Base-by-base conservation (phyloP, 2,329 filamentous ascomycete genomes). In the Neocatenulostroma microsporum region DNA sequence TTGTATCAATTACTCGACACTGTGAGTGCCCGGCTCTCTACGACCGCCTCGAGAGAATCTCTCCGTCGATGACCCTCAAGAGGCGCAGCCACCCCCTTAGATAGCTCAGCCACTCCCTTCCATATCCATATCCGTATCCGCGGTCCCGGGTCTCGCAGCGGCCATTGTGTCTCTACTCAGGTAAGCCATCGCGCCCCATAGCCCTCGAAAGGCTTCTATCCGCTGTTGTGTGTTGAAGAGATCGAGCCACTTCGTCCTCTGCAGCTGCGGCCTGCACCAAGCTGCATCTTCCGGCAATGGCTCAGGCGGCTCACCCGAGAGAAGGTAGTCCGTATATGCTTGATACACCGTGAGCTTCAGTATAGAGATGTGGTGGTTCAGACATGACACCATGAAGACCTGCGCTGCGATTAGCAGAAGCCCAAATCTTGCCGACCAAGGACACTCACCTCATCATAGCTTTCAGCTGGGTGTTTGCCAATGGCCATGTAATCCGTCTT, bases 291-390 rank as follows among this genome's bases (percentile, higher is more conserved):
- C 15, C 39, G 50, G 48, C 47, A 53, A 9, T 38, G 47, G 44
- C 11, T 46, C 34, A n/a, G n/a, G n/a, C 3, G 54, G 57, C 23
- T 51, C 49, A 6, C 70, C 73, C 4, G 61, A 61, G 9, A 63
- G 66, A 25, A 80, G 58, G 45, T 68, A 68, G n/a, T 72, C 66
- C 21, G 77, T 52, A 51, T 80, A 80, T 14, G 65, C 61, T 17
- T 61, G 58, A 52, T 78, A 74, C 29, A 80, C 64, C 21, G 67
- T 70, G 31, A 80, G 61, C 46, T 73, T 74, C 35, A 80, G 53
- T 31, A 80, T 68, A 38, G 71, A 68, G 42, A 79, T 63, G 47
- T 80, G 76, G 56, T 78, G 75, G 53, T 78, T 78, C 44, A 79
- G 62, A 17, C 73, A 73, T 10, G 75, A 78, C 31, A 79, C 50